Evolutionary conservation across 768 basidiomycete species (phyloP).

Genomic region (Amanita rubescens): DNA sequence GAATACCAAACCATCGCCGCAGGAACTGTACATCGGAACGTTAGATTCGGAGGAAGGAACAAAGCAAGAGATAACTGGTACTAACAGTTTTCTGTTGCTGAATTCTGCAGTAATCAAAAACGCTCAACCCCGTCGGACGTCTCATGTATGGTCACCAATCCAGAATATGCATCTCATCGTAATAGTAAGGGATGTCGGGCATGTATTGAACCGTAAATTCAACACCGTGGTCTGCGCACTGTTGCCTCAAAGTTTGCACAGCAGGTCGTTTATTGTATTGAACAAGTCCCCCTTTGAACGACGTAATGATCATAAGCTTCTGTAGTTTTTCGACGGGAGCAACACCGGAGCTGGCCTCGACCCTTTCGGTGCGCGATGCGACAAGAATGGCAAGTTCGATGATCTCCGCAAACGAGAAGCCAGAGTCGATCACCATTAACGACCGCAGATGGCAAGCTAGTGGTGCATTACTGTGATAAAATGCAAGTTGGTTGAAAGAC

Average conservation of each 20-base stretch:
- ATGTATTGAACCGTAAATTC: neutral
- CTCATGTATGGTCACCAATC: constrained; percentile 2
- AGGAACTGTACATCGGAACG: too few species aligned
- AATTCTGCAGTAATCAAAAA: too few species aligned
- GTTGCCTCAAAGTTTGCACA: neutral
- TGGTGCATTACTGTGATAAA: neutral
- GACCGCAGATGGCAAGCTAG: neutral
- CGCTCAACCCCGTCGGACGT: neutral
- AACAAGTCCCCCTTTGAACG: neutral
- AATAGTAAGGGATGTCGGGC: neutral
- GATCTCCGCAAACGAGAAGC: neutral
- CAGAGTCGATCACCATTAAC: neutral
- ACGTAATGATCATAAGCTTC: neutral
- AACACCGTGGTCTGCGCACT: neutral
- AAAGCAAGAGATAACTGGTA: too few species aligned
- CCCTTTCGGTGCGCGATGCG: neutral
- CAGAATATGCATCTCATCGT: constrained; percentile 3
- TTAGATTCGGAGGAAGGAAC: too few species aligned
- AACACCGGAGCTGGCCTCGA: neutral
- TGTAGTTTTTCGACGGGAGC: neutral
- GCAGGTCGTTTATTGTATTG: neutral
- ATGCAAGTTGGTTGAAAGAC: neutral
- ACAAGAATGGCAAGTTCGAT: neutral
- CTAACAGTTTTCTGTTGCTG: too few species aligned
- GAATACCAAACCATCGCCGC: too few species aligned